A percentile compares a stretch with the other conserved stretches of the same genome.
These are phyloP conservation scores for Tulasnella sp. DNA, from an alignment of 768 basidiomycete species.

Conservation along the genomic window DNA sequence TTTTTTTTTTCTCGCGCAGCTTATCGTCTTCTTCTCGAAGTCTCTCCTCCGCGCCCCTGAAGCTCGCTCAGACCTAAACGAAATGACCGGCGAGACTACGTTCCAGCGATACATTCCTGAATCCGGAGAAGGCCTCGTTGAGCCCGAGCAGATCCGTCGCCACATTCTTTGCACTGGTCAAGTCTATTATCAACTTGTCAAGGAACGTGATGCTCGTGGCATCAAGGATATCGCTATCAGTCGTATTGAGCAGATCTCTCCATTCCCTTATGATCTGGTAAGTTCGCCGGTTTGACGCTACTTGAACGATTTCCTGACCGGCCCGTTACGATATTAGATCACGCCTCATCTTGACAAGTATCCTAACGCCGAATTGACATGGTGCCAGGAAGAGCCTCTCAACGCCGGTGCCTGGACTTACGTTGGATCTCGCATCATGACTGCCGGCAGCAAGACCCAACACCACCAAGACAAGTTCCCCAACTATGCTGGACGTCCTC, in stretches of 20 bases:
- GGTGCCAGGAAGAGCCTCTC: slow-evolving; percentile 97
- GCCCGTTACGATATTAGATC: slow-evolving; percentile 47
- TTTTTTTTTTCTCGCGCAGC: slow-evolving; percentile 43
- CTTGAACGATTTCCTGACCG: slow-evolving; percentile 6
- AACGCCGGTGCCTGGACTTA: slow-evolving; percentile 99
- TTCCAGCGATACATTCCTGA: slow-evolving; percentile 97
- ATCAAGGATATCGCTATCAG: slow-evolving; percentile 94
- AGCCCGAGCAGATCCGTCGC: slow-evolving; percentile 81
- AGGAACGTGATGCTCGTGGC: slow-evolving; percentile 86
- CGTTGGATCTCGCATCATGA: slow-evolving; percentile 87
- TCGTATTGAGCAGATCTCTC: slow-evolving; percentile 90
- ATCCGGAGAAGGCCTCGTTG: slow-evolving; percentile 63
- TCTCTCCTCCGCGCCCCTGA: slow-evolving; percentile 90
- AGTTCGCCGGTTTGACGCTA: slow-evolving; percentile 35
- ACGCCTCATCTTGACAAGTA: slow-evolving; percentile 94
- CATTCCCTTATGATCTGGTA: slow-evolving; percentile 95
- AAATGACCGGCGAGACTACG: slow-evolving; percentile 82
- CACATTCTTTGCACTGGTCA: slow-evolving; percentile 94
- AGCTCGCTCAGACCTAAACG: slow-evolving; percentile 78
- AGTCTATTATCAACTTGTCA: slow-evolving; percentile 85
- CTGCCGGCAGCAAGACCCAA: slow-evolving; percentile 84
- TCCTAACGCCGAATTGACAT: slow-evolving; percentile 88
- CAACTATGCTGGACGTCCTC: slow-evolving; percentile 85
- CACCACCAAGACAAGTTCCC: slow-evolving; percentile 91
- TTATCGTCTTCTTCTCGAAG: slow-evolving; percentile 97